These are phyloP conservation scores for Delonix regia DNA, from an alignment of 306 rosid species.

Conservation along the genomic window DNA sequence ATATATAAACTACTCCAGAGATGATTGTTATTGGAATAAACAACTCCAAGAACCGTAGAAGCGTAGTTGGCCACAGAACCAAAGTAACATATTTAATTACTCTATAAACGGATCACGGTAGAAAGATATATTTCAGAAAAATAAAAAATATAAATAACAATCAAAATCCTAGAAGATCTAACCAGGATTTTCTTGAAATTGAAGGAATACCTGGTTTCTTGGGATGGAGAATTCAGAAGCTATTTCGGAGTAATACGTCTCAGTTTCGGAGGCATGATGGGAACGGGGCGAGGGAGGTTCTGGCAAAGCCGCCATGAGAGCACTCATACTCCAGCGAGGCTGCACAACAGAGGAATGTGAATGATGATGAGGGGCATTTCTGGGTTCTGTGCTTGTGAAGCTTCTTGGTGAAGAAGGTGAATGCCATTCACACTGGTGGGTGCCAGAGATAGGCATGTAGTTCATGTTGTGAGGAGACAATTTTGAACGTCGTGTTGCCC, in stretches of 20 bases:
- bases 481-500: background rate
- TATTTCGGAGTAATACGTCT: slow-evolving; percentile 22
- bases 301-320: slow-evolving; percentile 48
- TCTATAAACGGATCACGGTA: no score
- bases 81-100: no score
- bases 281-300: slow-evolving; percentile 45
- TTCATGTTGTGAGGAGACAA: background rate
- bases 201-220: slow-evolving; percentile 49
- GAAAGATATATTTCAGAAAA: no score
- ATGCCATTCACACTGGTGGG: background rate
- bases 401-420: background rate
- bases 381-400: slow-evolving; percentile 1
- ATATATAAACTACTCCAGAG: no score
- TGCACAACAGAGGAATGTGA: background rate
- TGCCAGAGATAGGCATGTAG: background rate
- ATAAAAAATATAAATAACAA: background rate
- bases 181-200: slow-evolving; percentile 26
- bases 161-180: background rate
- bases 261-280: background rate
- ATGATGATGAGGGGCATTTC: background rate
- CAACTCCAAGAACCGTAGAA: no score
- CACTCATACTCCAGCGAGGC: slow-evolving; percentile 48
- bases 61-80: no score
- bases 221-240: slow-evolving; percentile 44
- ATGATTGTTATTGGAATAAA: no score